Percentiles rank a stretch among this genome's conserved stretches.
Evolutionary conservation across 257 asterid genomes (phyloP).

Genomic region (Nemophila menziesii): DNA sequence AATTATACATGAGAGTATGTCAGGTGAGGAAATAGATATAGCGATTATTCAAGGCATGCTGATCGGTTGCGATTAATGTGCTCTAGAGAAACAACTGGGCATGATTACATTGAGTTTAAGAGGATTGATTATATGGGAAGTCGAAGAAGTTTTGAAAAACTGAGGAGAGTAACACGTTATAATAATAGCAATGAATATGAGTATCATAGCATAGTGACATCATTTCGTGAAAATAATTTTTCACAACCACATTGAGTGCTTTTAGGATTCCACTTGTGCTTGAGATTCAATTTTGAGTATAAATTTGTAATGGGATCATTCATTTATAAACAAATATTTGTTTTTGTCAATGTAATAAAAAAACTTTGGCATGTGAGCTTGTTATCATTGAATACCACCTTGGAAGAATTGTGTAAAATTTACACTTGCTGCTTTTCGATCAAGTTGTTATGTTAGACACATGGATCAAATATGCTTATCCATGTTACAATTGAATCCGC

Average conservation of each 20-base stretch:
- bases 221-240: background rate
- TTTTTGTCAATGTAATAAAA: background rate
- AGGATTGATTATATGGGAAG: slow-evolving; percentile 88
- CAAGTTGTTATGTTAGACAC: no score
- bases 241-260: no score
- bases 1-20: slow-evolving; percentile 49
- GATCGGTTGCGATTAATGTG: slow-evolving; percentile 58
- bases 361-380: background rate
- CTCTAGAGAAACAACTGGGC: slow-evolving; percentile 36
- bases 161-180: slow-evolving; percentile 79
- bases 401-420: background rate
- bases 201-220: slow-evolving; percentile 62
- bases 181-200: slow-evolving; percentile 61
- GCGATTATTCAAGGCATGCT: slow-evolving; percentile 81
- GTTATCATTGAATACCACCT: background rate
- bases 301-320: background rate
- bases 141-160: slow-evolving; percentile 83
- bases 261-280: background rate
- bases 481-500: no score
- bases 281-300: background rate
- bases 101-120: slow-evolving; percentile 32
- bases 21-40: slow-evolving; percentile 64
- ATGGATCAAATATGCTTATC: no score
- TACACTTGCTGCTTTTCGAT: no score
- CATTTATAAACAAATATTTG: background rate